These are phyloP conservation scores for Eleusine coracana DNA, from an alignment of 176 grass and related monocot species.

Conservation along the genomic window DNA sequence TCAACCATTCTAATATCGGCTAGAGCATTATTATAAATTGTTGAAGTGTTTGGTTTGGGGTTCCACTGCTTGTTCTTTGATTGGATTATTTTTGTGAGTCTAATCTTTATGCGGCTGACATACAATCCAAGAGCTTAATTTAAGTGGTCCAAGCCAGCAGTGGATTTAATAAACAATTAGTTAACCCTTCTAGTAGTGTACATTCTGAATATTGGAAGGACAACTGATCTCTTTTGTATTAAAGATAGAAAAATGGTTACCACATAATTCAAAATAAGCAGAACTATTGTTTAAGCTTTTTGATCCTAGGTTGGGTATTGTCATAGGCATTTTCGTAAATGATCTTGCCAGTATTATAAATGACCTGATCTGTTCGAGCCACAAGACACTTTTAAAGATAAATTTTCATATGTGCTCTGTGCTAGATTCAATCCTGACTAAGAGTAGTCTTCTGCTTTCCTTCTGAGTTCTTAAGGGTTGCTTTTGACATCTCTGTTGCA, in stretches of 20 bases:
- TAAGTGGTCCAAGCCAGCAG: neutral
- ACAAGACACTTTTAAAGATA: neutral
- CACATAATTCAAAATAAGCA: neutral
- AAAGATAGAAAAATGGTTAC: neutral
- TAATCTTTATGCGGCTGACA: neutral
- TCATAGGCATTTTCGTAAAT: neutral
- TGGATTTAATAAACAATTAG: neutral
- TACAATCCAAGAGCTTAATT: neutral
- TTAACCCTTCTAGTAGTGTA: no score
- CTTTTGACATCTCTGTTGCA: constrained; percentile 43
- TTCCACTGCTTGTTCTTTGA: neutral
- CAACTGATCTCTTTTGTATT: neutral
- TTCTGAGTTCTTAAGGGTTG: neutral
- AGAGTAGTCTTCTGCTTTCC: neutral
- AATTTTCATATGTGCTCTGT: neutral
- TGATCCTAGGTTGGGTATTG: neutral
- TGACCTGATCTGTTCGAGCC: neutral
- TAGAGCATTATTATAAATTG: neutral
- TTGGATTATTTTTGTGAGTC: neutral
- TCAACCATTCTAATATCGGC: neutral
- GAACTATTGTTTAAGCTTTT: neutral
- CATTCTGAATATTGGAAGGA: neutral
- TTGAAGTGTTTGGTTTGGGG: neutral
- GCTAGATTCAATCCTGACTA: neutral
- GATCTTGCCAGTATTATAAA: neutral